These are phyloP conservation scores for Heterococcus sp. DNA, from an alignment of 108 stramenopile species.

Conservation along the genomic window DNA sequence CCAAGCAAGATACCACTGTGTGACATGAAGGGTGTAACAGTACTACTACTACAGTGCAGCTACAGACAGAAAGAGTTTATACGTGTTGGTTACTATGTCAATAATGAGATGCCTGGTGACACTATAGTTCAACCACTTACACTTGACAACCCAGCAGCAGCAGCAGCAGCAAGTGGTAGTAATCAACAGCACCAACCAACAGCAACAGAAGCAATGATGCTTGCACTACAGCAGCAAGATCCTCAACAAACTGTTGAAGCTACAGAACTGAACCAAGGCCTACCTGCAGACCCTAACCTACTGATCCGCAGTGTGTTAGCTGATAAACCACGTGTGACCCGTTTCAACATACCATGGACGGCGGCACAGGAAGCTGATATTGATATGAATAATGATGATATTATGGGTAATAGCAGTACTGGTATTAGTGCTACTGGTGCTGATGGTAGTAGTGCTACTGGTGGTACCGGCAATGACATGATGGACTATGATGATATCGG, in stretches of 20 bases:
- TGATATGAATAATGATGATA: neutral
- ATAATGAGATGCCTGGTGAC: constrained; percentile 71
- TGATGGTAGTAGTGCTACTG: no score
- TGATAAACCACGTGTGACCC: constrained; percentile 91
- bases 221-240: neutral
- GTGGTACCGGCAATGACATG: no score
- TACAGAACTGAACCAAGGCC: neutral
- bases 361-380: neutral
- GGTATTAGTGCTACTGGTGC: no score
- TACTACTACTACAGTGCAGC: constrained; percentile 88
- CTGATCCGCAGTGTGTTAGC: constrained; percentile 74
- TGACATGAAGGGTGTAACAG: constrained; percentile 94
- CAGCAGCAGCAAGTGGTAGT: no score
- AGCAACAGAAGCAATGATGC: neutral
- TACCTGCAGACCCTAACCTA: neutral
- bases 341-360: constrained; percentile 86
- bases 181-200: neutral
- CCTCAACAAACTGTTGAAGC: neutral
- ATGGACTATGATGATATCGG: no score
- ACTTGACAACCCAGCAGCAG: no score
- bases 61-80: constrained; percentile 93
- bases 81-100: constrained; percentile 98
- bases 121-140: no score
- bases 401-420: no score
- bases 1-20: constrained; percentile 68